phyloP scores from a whole-genome alignment of 352 stramenopile genomes.

The Lagenidium giganteum region DNA sequence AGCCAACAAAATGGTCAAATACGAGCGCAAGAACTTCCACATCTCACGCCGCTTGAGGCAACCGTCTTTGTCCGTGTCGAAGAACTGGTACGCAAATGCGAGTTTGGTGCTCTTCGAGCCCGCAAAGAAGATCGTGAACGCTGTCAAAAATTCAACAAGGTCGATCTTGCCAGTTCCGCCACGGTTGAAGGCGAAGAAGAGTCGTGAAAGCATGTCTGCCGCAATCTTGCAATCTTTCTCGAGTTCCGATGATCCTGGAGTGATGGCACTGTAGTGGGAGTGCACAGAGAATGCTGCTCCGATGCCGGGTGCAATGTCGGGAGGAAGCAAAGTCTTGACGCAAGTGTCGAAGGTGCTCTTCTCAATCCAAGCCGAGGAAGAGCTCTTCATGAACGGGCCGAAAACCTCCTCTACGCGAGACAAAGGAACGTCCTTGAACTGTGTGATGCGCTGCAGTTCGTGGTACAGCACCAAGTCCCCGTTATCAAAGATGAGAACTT shows the following conservation, averaged over 20 bases:
- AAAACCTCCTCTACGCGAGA: conserved; percentile 69
- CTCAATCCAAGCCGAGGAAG: conserved; percentile 55
- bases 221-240: conserved; percentile 83
- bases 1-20: conserved; percentile 92
- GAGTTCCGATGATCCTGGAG: too few relatives aligned
- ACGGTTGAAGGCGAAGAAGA: conserved; percentile 87
- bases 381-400: conserved; percentile 57
- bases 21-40: conserved; percentile 91
- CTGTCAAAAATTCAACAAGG: conserved; percentile 89
- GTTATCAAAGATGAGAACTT: conserved; percentile 75
- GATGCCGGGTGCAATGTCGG: conserved; percentile 43
- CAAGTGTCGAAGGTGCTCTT: conserved; percentile 78
- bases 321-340: conserved; percentile 53
- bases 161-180: conserved; percentile 82
- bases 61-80: conserved; percentile 88
- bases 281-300: conserved; percentile 57
- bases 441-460: conserved; percentile 69
- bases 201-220: conserved; percentile 56
- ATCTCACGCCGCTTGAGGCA: conserved; percentile 89
- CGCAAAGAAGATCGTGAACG: conserved; percentile 90
- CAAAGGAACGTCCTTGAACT: conserved; percentile 66
- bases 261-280: too few relatives aligned
- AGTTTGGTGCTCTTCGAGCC: conserved; percentile 96
- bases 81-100: conserved; percentile 85
- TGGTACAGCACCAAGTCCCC: conserved; percentile 80